phyloP scores from a whole-genome alignment of 2,329 filamentous ascomycete species.

The Rachicladosporium sp. region DNA sequence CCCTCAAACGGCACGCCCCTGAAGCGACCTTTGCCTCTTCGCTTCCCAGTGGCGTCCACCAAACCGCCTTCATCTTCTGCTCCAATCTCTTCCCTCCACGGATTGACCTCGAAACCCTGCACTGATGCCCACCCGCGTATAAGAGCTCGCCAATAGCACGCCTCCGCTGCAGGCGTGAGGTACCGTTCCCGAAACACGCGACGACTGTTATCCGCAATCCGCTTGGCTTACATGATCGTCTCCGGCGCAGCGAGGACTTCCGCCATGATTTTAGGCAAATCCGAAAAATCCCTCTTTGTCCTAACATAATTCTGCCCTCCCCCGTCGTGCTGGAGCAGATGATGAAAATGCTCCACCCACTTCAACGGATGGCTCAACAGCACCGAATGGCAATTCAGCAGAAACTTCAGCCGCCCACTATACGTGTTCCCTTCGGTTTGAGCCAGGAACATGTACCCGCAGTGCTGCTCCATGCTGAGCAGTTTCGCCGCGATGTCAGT shows the following conservation, averaged over 20 bases:
- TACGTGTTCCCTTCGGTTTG: slow-evolving; percentile 25
- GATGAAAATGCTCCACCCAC: slow-evolving; percentile 21
- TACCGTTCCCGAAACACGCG: slow-evolving; percentile 16
- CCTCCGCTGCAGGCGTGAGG: slow-evolving; percentile 13
- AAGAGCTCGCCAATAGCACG: slow-evolving; percentile 19
- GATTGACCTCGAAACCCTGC: slow-evolving; percentile 14
- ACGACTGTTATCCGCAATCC: slow-evolving; percentile 16
- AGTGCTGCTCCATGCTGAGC: slow-evolving; percentile 20
- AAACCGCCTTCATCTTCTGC: slow-evolving; percentile 3
- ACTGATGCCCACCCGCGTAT: slow-evolving; percentile 15
- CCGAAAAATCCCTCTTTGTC: slow-evolving; percentile 18
- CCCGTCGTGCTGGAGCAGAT: slow-evolving; percentile 17
- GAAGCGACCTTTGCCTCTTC: slow-evolving; percentile 11
- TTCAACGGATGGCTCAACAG: slow-evolving; percentile 19
- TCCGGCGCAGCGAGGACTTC: slow-evolving; percentile 5
- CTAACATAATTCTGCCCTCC: slow-evolving; percentile 21
- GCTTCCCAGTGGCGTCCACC: slow-evolving; percentile 7
- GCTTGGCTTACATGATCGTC: slow-evolving; percentile 1
- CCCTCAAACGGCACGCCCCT: slow-evolving; percentile 18
- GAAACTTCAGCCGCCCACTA: slow-evolving; percentile 23
- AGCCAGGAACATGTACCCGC: slow-evolving; percentile 20
- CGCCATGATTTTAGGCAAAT: slow-evolving; percentile 15
- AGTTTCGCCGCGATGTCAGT: slow-evolving; percentile 11
- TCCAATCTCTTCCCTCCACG: slow-evolving; percentile 13
- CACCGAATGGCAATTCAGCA: slow-evolving; percentile 22